These are phyloP conservation scores for Metschnikowia corniflorae DNA, from an alignment of 805 yeast genomes.

Conservation along the genomic window DNA sequence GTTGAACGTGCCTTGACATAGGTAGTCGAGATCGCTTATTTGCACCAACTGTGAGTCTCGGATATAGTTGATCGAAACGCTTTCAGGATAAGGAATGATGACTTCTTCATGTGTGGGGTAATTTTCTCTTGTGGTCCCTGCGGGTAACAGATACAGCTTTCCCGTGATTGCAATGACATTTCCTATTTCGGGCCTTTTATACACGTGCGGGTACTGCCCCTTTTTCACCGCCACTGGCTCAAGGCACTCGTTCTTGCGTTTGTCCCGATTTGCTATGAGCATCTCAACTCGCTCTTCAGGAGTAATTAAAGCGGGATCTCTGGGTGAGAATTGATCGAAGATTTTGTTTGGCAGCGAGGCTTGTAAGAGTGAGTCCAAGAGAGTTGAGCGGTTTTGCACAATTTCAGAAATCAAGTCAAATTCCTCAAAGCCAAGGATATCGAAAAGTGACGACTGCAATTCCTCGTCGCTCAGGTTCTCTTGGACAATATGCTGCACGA, in stretches of 20 bases:
- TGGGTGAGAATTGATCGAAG: constrained; percentile 5
- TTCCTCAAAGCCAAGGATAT: constrained; percentile 81
- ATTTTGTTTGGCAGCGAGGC: not conserved
- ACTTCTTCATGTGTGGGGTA: constrained; percentile 74
- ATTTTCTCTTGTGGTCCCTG: constrained; percentile 68
- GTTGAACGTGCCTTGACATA: constrained; percentile 83
- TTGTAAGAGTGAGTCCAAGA: not conserved
- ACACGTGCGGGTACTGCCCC: constrained; percentile 82
- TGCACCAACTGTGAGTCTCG: constrained; percentile 47
- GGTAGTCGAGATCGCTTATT: constrained; percentile 62
- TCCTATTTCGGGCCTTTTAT: constrained; percentile 56
- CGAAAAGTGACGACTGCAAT: constrained; percentile 70
- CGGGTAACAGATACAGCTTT: constrained; percentile 72
- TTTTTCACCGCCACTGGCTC: constrained; percentile 40
- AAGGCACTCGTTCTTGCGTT: constrained; percentile 47
- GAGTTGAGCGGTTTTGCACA: constrained; percentile 43
- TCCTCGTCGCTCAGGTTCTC: constrained; percentile 49
- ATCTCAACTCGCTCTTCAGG: constrained; percentile 54
- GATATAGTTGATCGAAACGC: constrained; percentile 41
- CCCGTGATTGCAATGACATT: constrained; percentile 72
- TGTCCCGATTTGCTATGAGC: constrained; percentile 47
- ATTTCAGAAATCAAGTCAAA: constrained; percentile 72
- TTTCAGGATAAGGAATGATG: constrained; percentile 70
- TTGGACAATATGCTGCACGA: constrained; percentile 30
- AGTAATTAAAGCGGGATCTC: constrained; percentile 36